These are phyloP conservation scores for Naumovozyma dairenensis DNA, from an alignment of 805 yeast species.

Conservation along the genomic window DNA sequence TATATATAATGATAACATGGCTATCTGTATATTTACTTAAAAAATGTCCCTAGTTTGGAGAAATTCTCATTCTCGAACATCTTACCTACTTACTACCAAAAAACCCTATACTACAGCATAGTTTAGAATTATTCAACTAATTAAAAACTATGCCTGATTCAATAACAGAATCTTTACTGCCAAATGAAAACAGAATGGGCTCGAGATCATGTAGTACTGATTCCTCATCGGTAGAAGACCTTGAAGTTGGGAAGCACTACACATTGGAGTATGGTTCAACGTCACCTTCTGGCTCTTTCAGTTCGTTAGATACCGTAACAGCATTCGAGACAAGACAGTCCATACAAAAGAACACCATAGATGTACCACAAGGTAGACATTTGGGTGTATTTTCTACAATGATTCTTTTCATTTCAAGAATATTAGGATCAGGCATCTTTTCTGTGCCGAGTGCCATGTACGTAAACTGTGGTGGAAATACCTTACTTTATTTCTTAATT, in stretches of 20 bases:
- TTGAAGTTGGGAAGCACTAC: conserved; percentile 26
- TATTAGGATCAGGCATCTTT: conserved; percentile 71
- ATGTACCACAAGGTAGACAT: conserved; percentile 63
- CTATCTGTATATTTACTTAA: no score
- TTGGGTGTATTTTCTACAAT: conserved; percentile 60
- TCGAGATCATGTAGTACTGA: no score
- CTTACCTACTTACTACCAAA: no score
- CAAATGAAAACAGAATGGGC: no score
- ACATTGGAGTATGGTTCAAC: conserved; percentile 1
- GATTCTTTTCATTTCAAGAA: conserved; percentile 54
- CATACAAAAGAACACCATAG: conserved; percentile 8
- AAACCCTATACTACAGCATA: no score
- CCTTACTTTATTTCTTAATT: conserved; percentile 45
- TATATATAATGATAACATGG: no score
- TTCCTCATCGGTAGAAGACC: conserved; percentile 2
- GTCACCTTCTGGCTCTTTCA: conserved; percentile 8
- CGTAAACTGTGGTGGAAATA: conserved; percentile 59
- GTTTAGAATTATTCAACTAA: no score
- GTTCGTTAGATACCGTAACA: conserved; percentile 6
- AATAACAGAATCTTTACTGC: no score
- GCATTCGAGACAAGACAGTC: conserved; percentile 3
- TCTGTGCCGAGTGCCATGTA: conserved; percentile 61
- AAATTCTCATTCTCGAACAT: no score
- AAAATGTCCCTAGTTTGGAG: no score
- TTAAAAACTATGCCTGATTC: no score